Evolutionary conservation across 1,284 basidiomycete species (phyloP), one percentile per base, ranked within the genome.

Genomic region (Rugosomyces carneus): DNA sequence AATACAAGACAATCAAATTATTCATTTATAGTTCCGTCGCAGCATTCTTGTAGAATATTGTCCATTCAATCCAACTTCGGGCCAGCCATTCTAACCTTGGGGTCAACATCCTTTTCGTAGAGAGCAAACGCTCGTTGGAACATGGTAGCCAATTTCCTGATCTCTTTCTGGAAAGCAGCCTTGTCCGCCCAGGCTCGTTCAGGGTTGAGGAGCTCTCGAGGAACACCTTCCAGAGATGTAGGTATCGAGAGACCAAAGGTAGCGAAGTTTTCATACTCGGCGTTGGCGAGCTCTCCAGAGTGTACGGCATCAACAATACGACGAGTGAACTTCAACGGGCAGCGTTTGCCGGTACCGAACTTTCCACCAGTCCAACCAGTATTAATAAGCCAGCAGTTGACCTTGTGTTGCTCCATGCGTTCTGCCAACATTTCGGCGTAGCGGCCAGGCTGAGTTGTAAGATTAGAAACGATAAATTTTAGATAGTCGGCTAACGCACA

Each of bases 301-400:
- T 99, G 96, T 63, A 99, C 93, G 37, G 93, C 88, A 67, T 97
- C 93, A 67, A 99, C 87, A 68, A 98, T 98, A 53, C 86, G 85
- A 49, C 95, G 91, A 36, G 95, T 98, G 75, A 87, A 92, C 67
- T 90, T 91, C 72, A 97, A 84, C 23, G 93, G 87, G 80, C 93
- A 97, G 54, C 93, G 89, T 69, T 89, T 89, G 56, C 91, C 91
- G 18, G 71, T 70, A 48, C 95, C 95, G 66, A 84, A 99, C 70
- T 93, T 93, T 66, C 95, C 95, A 51, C 90, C 87, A 47, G 90
- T 89, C 95, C 95, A 99, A 60, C 95, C 95, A 16, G 95, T 98
- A 85, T 99, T 98, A 81, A 99, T 91, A 62, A 99, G 80, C 92
- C 92, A 99, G 76, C 94, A 97, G 70, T 95, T 72, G 62, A 93